These are phyloP conservation scores for Funneliformis mosseae DNA, from an alignment of 192 early-diverging fungal genomes.

Conservation along the genomic window DNA sequence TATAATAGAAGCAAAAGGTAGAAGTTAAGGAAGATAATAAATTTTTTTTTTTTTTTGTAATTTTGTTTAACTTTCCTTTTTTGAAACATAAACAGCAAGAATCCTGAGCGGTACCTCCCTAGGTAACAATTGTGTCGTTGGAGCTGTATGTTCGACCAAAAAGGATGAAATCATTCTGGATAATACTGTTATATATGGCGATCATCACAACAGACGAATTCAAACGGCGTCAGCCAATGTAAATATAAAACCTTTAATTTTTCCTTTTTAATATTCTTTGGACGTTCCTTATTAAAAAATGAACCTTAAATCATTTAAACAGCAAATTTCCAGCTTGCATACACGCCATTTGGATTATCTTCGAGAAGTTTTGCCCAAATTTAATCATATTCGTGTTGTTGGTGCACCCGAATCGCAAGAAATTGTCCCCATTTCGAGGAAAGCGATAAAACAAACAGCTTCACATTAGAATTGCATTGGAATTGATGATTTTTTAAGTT, in stretches of 20 bases:
- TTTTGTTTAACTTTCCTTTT: not conserved
- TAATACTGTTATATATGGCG: slow-evolving; percentile 70
- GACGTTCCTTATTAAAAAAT: not conserved
- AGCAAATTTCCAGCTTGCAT: slow-evolving; percentile 61
- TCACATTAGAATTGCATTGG: not conserved
- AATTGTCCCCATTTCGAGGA: not conserved
- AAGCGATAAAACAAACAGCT: not conserved
- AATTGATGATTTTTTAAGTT: too few relatives aligned
- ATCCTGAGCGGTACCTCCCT: slow-evolving; percentile 58
- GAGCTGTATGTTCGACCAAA: slow-evolving; percentile 64
- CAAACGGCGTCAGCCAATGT: slow-evolving; percentile 47
- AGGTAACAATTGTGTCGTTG: slow-evolving; percentile 73
- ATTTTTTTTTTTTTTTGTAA: not conserved
- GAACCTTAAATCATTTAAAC: not conserved
- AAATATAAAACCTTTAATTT: slow-evolving; percentile 18
- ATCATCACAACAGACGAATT: slow-evolving; percentile 51
- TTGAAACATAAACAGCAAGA: slow-evolving; percentile 42
- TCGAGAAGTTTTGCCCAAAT: slow-evolving; percentile 60
- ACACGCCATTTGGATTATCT: slow-evolving; percentile 73
- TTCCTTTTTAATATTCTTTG: not conserved
- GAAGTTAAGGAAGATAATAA: not conserved
- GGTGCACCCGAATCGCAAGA: not conserved
- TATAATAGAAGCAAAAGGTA: slow-evolving; percentile 68
- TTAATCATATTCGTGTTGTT: slow-evolving; percentile 50
- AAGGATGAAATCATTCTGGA: slow-evolving; percentile 59